Base-by-base conservation (phyloP, 306 rosid species). In the Vachellia collinsii region DNA sequence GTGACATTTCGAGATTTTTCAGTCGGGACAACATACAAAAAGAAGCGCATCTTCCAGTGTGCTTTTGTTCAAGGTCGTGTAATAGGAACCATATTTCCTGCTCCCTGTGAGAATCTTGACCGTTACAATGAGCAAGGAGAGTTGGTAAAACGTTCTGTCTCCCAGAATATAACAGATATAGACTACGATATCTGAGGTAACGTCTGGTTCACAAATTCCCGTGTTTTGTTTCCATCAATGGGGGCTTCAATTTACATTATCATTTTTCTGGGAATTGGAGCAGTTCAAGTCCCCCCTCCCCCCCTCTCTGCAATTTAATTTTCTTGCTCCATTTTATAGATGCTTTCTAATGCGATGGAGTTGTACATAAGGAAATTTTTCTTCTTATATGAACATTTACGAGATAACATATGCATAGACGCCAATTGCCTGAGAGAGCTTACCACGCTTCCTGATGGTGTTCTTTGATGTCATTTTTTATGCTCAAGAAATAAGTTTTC, bases 61-160 rank as follows among this genome's bases (percentile, higher is more conserved):
- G n/a, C n/a, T n/a, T n/a, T n/a, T n/a, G n/a, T n/a, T n/a, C n/a
- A n/a, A n/a, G n/a, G n/a, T n/a, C n/a, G n/a, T n/a, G 99, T 95
- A 12, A 92, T 95, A 76, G 99, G 99, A 44, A 83, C 93, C 81
- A 85, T 95, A 76, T 95, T 93, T 84, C 99, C 99, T 11, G 87
- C 97, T 62, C 99, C 99, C n/a, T 95, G 99, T 51, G 96, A 90
- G 79, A 95, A 95, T 80, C 98, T 95, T 16, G 99, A 95, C 84
- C 90, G 74, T 59, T 93, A 95, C 62, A 89, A 91, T 62, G 99
- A 95, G 86, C 96, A 86, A 81, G 97, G 80, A 63, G 90, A 80
- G 82, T 87, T 95, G 72, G 92, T 95, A 37, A 91, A 87, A 82
- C 97, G 84, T 65, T 93, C 99, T 54, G 90, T 82, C 3, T 64